phyloP scores from a whole-genome alignment of 2,329 filamentous ascomycete genomes.

The Seiridium cupressi region DNA sequence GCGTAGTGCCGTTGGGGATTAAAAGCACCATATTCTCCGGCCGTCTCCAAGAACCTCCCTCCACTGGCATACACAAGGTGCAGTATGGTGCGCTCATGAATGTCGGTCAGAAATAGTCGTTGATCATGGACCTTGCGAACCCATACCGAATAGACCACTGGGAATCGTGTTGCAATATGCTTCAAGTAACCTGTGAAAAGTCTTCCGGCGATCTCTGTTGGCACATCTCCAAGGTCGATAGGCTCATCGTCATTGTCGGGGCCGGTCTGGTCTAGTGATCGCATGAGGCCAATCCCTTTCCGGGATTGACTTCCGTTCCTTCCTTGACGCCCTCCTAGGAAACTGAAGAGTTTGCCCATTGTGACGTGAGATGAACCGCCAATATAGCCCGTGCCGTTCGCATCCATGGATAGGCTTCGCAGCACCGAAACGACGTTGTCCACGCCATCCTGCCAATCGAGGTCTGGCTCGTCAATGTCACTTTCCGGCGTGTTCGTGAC shows the following conservation, averaged over 20 bases:
- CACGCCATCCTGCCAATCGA: slow-evolving; percentile 45
- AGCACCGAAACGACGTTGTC: slow-evolving; percentile 62
- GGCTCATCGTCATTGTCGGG: not conserved
- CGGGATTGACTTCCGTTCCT: not conserved
- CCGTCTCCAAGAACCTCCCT: slow-evolving; percentile 7
- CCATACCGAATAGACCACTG: slow-evolving; percentile 5
- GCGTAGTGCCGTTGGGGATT: slow-evolving; percentile 20
- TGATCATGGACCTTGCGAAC: not conserved
- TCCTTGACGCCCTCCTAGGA: not conserved
- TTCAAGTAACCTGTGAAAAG: slow-evolving; percentile 9
- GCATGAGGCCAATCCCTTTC: not conserved
- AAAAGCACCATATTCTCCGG: slow-evolving; percentile 8
- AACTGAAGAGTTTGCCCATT: slow-evolving; percentile 7
- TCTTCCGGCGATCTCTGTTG: not conserved
- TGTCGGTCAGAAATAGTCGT: not conserved
- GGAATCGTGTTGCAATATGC: slow-evolving; percentile 10
- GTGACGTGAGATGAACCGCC: slow-evolving; percentile 7
- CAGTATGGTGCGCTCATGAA: not conserved
- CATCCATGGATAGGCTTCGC: slow-evolving; percentile 41
- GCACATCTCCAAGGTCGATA: slow-evolving; percentile 7
- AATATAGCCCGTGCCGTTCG: slow-evolving; percentile 5
- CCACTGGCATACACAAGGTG: slow-evolving; percentile 10
- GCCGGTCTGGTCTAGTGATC: not conserved
- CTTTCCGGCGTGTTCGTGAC: no score
- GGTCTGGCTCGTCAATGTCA: not conserved